phyloP scores from a whole-genome alignment of 306 rosid genomes.

The Lathyrus sativus region DNA sequence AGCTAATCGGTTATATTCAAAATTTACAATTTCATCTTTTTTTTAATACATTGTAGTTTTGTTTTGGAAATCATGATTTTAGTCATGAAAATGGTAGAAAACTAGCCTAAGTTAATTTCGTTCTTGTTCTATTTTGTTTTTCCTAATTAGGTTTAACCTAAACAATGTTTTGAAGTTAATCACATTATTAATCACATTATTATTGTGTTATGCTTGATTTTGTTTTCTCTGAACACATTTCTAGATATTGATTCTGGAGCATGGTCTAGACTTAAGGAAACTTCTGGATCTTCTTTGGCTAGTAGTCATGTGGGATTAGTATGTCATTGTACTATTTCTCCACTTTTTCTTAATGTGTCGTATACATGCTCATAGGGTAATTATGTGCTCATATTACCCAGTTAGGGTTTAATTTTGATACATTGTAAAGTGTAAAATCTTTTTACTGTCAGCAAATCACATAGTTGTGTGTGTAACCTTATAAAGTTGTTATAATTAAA shows the following conservation, averaged over 20 bases:
- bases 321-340: too few species aligned
- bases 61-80: not conserved
- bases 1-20: too few species aligned
- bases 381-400: not conserved
- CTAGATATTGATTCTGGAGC: too few species aligned
- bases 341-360: not conserved
- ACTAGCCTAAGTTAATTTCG: not conserved
- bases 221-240: too few species aligned
- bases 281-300: too few species aligned
- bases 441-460: not conserved
- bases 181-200: not conserved
- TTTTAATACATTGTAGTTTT: too few species aligned
- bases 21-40: too few species aligned
- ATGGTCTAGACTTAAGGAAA: too few species aligned
- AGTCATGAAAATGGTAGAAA: not conserved
- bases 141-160: too few species aligned
- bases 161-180: slow-evolving; percentile 1
- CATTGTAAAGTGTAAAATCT: not conserved
- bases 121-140: not conserved
- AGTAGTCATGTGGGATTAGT: too few species aligned
- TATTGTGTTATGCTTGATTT: not conserved
- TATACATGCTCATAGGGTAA: not conserved
- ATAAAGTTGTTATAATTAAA: too few species aligned
- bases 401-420: not conserved
- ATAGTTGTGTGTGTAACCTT: not conserved